Base-by-base conservation (phyloP, 345 rosid genomes). In the Hibiscus trionum region DNA sequence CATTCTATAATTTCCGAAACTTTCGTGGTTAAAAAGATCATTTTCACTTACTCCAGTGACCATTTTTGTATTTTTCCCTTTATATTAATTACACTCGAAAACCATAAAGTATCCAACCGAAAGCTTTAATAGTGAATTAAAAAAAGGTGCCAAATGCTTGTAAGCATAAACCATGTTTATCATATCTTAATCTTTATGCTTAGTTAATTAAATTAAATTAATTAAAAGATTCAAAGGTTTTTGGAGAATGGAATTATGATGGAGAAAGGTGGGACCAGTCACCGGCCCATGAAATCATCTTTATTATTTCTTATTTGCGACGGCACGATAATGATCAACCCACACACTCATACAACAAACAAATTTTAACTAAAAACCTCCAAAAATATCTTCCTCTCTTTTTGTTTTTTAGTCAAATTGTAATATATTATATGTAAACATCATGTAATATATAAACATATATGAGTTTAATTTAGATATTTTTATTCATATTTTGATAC, bases 201-300 rank as follows among this genome's bases (percentile, higher is more conserved):
- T 6, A 56, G 7, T 56, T 56, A 21, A 56, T 56, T 21, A 21
- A 19, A 0, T n/a, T 15, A 52, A 52, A 52, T 6, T 16, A 16
- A 5, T 52, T 56, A 19, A 8, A 19, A 56, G 11, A 19, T 19
- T 56, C 27, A 21, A 56, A 55, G 27, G 58, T 53, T 19, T 5
- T 19, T 17, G 27, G 59, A 55, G 27, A 55, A 6, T 15, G 21
- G 16, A 17, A 16, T 6, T n/a, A n/a, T 78, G 81, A 80, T 66
- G 72, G 70, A 26, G 84, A 77, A 66, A 69, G 16, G 72, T 69
- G 86, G 81, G 78, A 31, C 74, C 75, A 27, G 44, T 17, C 69
- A 76, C 86, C 88, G 86, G 79, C 88, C 86, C 75, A 79, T 86
- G 86, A 84, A 80, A 82, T 86, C 83, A 88, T 69, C 52, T 7